Evolutionary conservation across 805 yeast genomes (phyloP).

Genomic region (Candida ulmi): DNA sequence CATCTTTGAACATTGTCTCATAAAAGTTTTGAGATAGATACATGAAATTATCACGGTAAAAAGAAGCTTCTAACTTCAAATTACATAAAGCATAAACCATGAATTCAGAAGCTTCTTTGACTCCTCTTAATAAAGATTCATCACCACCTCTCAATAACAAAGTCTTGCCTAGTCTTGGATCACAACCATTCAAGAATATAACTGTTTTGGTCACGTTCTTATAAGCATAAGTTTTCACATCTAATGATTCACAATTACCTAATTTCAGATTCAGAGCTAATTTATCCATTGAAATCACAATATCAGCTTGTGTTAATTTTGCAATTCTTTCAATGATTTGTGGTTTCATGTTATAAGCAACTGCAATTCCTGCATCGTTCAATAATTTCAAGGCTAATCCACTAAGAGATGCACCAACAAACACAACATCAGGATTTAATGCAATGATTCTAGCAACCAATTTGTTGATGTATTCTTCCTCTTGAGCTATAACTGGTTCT

Average conservation of each 20-base stretch:
- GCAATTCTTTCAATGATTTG: slow-evolving; percentile 77
- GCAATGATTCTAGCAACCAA: slow-evolving; percentile 74
- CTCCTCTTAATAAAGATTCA: slow-evolving; percentile 51
- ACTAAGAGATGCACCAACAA: slow-evolving; percentile 74
- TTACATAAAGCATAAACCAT: slow-evolving; percentile 77
- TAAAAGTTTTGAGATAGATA: slow-evolving; percentile 38
- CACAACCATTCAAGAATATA: slow-evolving; percentile 75
- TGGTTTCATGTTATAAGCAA: slow-evolving; percentile 74
- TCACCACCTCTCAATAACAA: slow-evolving; percentile 80
- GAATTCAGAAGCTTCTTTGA: slow-evolving; percentile 77
- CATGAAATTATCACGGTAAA: slow-evolving; percentile 65
- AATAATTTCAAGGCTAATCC: slow-evolving; percentile 74
- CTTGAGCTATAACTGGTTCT: slow-evolving; percentile 82
- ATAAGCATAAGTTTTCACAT: slow-evolving; percentile 59
- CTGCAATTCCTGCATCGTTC: slow-evolving; percentile 72
- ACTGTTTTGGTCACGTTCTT: slow-evolving; percentile 60
- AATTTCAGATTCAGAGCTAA: slow-evolving; percentile 64
- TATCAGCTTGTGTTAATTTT: slow-evolving; percentile 75
- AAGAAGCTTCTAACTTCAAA: slow-evolving; percentile 70
- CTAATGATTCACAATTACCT: slow-evolving; percentile 72
- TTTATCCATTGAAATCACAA: slow-evolving; percentile 81
- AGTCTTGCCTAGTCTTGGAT: slow-evolving; percentile 71
- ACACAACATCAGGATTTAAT: slow-evolving; percentile 70
- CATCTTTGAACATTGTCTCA: slow-evolving; percentile 16
- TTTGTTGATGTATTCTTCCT: slow-evolving; percentile 75